A percentile compares a stretch with the other conserved stretches of the same genome.
phyloP scores from a whole-genome alignment of 305 asterid species.

The Nicotiana rustica region DNA sequence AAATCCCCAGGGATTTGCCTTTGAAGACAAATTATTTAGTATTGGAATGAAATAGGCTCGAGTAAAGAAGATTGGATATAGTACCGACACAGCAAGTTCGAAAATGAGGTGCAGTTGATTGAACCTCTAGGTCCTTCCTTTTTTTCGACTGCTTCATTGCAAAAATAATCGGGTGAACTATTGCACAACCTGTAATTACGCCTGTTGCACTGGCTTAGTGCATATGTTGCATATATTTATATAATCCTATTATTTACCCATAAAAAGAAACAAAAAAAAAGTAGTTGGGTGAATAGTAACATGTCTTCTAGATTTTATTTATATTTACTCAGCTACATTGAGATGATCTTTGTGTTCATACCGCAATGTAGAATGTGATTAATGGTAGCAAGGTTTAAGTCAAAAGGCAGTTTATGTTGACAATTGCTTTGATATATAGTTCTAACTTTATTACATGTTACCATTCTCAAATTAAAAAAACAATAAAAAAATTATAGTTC shows the following conservation, averaged over 20 bases:
- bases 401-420: not conserved
- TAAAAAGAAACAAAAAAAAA: too few relatives aligned
- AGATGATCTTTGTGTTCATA: not conserved
- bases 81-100: not conserved
- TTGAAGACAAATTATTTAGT: not conserved
- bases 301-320: not conserved
- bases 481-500: not conserved
- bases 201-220: too few relatives aligned
- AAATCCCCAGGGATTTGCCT: not conserved
- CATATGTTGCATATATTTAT: too few relatives aligned
- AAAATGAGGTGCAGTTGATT: not conserved
- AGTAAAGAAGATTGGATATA: not conserved
- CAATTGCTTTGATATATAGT: not conserved
- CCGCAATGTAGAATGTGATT: constrained; percentile 4
- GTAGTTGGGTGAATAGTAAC: not conserved
- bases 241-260: too few relatives aligned
- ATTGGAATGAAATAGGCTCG: not conserved
- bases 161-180: not conserved
- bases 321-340: not conserved
- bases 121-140: too few relatives aligned
- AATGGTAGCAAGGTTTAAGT: not conserved
- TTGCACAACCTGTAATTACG: too few relatives aligned
- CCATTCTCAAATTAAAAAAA: too few relatives aligned
- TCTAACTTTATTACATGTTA: not conserved
- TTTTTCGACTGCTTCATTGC: not conserved